phyloP scores from a whole-genome alignment of 805 yeast genomes.

The Suhomyces pyralidae region DNA sequence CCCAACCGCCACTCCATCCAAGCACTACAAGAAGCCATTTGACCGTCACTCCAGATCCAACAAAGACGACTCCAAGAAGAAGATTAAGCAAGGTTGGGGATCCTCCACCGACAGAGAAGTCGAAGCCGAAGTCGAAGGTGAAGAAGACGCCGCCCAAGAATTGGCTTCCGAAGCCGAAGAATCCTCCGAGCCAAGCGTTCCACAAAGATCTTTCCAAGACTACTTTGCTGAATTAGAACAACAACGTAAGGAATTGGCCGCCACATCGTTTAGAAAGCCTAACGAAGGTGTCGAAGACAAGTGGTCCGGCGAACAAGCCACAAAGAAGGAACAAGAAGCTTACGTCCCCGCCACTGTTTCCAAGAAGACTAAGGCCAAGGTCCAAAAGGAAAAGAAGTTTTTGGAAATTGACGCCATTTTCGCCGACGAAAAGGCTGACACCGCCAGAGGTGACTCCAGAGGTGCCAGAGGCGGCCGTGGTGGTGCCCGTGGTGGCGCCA shows the following conservation, averaged over 20 bases:
- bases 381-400: constrained; percentile 75
- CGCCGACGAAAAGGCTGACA: constrained; percentile 49
- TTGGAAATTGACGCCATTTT: constrained; percentile 74
- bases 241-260: constrained; percentile 40
- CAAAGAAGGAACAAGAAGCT: constrained; percentile 63
- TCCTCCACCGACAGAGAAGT: constrained; percentile 64
- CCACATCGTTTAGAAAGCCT: constrained; percentile 43
- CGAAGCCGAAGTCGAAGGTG: constrained; percentile 58
- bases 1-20: constrained; percentile 50
- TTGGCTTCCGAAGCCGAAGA: constrained; percentile 38
- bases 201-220: constrained; percentile 74
- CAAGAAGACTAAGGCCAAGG: constrained; percentile 70
- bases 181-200: constrained; percentile 49
- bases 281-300: constrained; percentile 58
- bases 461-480: constrained; percentile 25
- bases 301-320: constrained; percentile 54
- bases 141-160: constrained; percentile 40
- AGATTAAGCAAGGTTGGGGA: constrained; percentile 86
- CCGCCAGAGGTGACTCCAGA: constrained; percentile 32
- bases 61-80: constrained; percentile 81
- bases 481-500: constrained; percentile 29
- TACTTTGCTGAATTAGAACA: constrained; percentile 70
- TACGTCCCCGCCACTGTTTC: constrained; percentile 57
- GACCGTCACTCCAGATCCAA: constrained; percentile 89
- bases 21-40: constrained; percentile 53